Base-by-base conservation (phyloP, 2,329 filamentous ascomycete genomes). In the Pochonia chlamydosporia region DNA sequence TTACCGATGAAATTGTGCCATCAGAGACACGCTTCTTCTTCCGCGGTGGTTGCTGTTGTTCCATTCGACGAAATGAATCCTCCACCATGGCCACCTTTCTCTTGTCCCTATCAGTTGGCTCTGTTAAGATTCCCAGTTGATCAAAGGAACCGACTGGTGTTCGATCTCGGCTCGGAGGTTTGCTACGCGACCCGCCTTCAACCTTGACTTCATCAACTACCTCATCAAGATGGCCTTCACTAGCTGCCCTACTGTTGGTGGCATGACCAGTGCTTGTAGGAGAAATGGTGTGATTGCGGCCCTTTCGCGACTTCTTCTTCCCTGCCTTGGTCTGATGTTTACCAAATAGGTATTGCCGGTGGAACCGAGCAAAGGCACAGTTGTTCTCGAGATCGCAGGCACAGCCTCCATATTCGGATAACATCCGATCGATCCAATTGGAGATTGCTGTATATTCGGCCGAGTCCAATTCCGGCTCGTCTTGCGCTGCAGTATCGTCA, bases 321-420 rank as follows among this genome's bases (percentile, higher is more conserved):
- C 59, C 47, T 4, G 64, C 49, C 24, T 68, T 72, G 5, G 63
- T 49, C 20, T 76, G 74, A 11, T 65, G 59, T 47, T 72, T 76
- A 35, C 64, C 63, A 47, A 60, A 64, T 2, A 77, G 64, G 56
- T 82, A 81, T 44, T 75, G 78, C 43, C 77, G 72, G 58, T 82
- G 78, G 54, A 85, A 85, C 18, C 79, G 77, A 49, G 72, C 73
- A 64, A 85, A 85, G 3, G 80, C 78, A 57, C 82, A 85, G 48
- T 83, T 78, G 35, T 71, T 67, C 7, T 79, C 80, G 13, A 81
- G 63, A 48, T 85, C 78, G 62, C 87, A 92, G 4, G 87, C 87
- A 64, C 87, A 92, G 16, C 86, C 87, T 16, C 87, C 87, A 57
- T 89, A 87, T 60, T 90, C 86, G 16, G 85, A 85, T 6, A 91